Conservation (phyloP, 768 basidiomycete genomes). For the Leccinum sublutescens region DNA sequence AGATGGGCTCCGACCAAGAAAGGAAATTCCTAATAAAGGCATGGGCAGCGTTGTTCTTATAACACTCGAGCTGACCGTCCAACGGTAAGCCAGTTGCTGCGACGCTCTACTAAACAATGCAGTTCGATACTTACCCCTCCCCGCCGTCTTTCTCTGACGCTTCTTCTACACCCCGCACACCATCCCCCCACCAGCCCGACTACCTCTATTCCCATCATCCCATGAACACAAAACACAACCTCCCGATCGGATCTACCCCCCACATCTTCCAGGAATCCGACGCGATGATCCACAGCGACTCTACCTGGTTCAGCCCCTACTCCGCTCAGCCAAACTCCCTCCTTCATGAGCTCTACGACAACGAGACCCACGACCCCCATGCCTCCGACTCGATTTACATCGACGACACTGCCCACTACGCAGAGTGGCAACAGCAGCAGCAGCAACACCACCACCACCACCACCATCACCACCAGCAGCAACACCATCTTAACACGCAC, state of each 20-base stretch:
- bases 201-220: slow-evolving; percentile 23
- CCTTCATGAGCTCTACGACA: slow-evolving; percentile 71
- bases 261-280: slow-evolving; percentile 49
- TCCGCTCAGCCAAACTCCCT: slow-evolving; percentile 46
- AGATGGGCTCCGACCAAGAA: slow-evolving; percentile 24
- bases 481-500: slow-evolving; percentile 26
- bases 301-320: slow-evolving; percentile 35
- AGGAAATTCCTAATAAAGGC: slow-evolving; percentile 25
- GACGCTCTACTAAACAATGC: slow-evolving; percentile 35
- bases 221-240: slow-evolving; percentile 38
- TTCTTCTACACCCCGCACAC: slow-evolving; percentile 68
- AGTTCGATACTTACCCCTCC: slow-evolving; percentile 61
- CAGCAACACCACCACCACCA: slow-evolving; percentile 29
- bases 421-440: slow-evolving; percentile 37
- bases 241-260: slow-evolving; percentile 44
- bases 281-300: slow-evolving; percentile 39
- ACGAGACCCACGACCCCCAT: slow-evolving; percentile 45
- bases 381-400: slow-evolving; percentile 33
- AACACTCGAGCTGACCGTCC: slow-evolving; percentile 20
- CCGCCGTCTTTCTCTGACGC: slow-evolving; percentile 58
- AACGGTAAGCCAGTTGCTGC: slow-evolving; percentile 20
- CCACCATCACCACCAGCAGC: slow-evolving; percentile 40
- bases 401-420: slow-evolving; percentile 35
- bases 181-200: slow-evolving; percentile 55
- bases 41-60: slow-evolving; percentile 35